phyloP scores from a whole-genome alignment of 306 rosid genomes.

The Erythrophleum fordii region DNA sequence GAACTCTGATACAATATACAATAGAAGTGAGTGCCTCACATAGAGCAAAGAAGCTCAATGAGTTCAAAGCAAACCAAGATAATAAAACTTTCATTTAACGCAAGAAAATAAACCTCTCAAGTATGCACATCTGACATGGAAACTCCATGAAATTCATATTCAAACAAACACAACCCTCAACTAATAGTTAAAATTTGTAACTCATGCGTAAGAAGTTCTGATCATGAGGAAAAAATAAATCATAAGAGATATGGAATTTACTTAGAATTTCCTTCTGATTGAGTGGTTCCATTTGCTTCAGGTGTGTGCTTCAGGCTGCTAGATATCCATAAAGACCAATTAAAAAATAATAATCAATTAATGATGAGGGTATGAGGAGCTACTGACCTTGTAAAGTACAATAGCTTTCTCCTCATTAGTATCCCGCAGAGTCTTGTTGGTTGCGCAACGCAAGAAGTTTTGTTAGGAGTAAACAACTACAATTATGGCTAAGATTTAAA shows the following conservation, averaged over 20 bases:
- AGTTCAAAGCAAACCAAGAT: conserved; percentile 12
- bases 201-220: background rate
- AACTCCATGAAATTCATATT: conserved; percentile 1
- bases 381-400: conserved; percentile 80
- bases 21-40: conserved; percentile 31
- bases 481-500: conserved; percentile 6
- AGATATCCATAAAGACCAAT: conserved; percentile 38
- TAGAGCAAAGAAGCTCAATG: conserved; percentile 26
- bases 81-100: background rate
- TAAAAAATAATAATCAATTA: conserved; percentile 23
- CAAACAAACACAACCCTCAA: conserved; percentile 9
- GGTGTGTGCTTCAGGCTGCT: conserved; percentile 75
- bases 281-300: conserved; percentile 69
- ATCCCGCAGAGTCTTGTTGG: conserved; percentile 61
- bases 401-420: conserved; percentile 86
- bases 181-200: conserved; percentile 18
- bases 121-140: conserved; percentile 1
- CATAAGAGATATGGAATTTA: conserved; percentile 43
- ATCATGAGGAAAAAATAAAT: background rate
- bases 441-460: conserved; percentile 51
- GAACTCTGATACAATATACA: conserved; percentile 60
- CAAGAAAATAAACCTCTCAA: conserved; percentile 10
- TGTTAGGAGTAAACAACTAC: conserved; percentile 39
- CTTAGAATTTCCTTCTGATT: conserved; percentile 85
- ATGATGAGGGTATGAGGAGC: conserved; percentile 28